Evolutionary conservation across 2,329 filamentous ascomycete genomes (phyloP).

Genomic region (Cladophialophora chaetospira): DNA sequence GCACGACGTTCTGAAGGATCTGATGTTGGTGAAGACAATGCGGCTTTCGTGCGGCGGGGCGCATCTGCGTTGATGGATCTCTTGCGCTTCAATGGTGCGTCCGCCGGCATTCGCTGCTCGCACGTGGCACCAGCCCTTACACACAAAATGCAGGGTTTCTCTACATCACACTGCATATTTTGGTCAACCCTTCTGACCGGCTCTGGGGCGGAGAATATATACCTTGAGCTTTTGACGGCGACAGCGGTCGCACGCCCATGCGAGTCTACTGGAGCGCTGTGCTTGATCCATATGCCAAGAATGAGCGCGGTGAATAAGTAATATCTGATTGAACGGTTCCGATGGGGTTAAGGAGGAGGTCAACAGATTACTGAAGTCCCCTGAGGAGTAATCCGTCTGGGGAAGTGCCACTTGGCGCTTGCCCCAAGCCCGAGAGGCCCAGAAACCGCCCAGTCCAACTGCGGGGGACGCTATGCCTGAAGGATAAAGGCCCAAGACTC

Average conservation of each 20-base stretch:
- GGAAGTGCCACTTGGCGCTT: background rate
- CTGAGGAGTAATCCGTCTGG: background rate
- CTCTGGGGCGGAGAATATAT: background rate
- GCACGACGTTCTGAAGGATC: background rate
- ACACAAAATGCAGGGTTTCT: constrained; percentile 19
- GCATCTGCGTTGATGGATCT: constrained; percentile 9
- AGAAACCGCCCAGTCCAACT: too few species aligned
- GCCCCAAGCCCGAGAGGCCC: background rate
- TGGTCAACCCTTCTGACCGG: background rate
- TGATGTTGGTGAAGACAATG: background rate
- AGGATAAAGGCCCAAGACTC: too few species aligned
- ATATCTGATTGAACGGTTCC: background rate
- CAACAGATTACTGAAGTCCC: background rate
- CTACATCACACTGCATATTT: constrained; percentile 14
- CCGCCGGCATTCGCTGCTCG: constrained; percentile 1
- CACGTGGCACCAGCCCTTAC: constrained; percentile 16
- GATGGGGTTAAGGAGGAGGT: background rate
- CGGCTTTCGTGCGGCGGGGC: background rate
- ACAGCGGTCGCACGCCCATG: constrained; percentile 15
- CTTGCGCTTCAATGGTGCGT: constrained; percentile 14
- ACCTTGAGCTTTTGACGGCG: constrained; percentile 17
- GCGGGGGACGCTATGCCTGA: too few species aligned
- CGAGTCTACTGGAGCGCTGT: constrained; percentile 10
- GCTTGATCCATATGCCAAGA: constrained; percentile 3
- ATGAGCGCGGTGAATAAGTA: background rate